Base-by-base conservation (phyloP, 2,329 filamentous ascomycete genomes). In the Exophiala oligosperma region DNA sequence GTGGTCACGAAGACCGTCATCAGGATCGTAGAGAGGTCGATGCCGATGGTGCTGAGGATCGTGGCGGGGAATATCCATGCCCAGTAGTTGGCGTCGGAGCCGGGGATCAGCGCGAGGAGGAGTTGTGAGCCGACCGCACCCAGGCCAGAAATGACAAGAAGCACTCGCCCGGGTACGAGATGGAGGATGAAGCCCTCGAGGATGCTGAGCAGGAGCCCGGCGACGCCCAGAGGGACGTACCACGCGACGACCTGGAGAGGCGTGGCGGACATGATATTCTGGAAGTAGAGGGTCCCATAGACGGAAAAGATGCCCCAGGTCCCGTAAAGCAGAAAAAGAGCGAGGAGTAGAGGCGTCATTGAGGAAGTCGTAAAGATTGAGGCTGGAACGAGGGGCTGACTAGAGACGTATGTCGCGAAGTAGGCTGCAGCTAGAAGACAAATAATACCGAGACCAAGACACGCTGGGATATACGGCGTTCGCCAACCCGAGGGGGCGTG, bases 1-100 rank as follows among this genome's bases (percentile, higher is more conserved):
- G 88, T 91, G 0, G 88, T 91, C 70, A 91, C 88, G 72, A 90
- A 92, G 60, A 92, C 82, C 66, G 89, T 91, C 21, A 86, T 83
- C 1, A 92, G 82, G 68, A 88, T 91, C 73, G 87, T 92, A 6
- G 84, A 85, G 55, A 92, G 84, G 67, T 93, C 90, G 58, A 92
- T 85, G 14, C 87, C 88, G 35, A 92, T 77, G 0, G 89, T 92
- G 11, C 81, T 81, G 62, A 85, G 84, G 2, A 82, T 73, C 76
- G 79, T 81, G 2, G 73, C 59, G 46, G 89, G 87, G 67, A 92
- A 91, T 23, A 90, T 79, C 67, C 83, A 92, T 0, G 86, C 82
- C 90, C 89, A 93, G 77, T 89, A 88, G 44, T 76, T 81, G 0
- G 77, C 79, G 2, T 77, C 73, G 1, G 17, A 3, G 40, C 74